phyloP scores from a whole-genome alignment of 2,329 filamentous ascomycete species.

The Colletotrichum eleusines region DNA sequence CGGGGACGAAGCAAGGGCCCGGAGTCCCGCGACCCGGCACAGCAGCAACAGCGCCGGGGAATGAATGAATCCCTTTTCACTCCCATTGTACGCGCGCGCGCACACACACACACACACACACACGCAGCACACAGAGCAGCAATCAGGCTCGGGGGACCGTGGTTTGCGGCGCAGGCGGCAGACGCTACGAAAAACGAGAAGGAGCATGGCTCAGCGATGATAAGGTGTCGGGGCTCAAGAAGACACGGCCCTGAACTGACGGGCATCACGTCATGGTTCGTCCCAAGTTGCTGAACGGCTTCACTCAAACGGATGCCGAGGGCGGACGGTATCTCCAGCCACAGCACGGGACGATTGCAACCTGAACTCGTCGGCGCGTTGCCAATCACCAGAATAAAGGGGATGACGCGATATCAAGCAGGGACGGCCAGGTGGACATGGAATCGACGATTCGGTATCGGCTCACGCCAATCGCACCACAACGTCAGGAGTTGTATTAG shows the following conservation, averaged over 20 bases:
- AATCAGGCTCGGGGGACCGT: no score
- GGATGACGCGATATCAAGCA: background rate
- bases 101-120: no score
- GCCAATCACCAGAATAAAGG: background rate
- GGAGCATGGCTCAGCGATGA: background rate
- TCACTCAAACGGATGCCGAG: background rate
- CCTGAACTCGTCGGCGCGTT: background rate
- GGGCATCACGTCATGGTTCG: background rate
- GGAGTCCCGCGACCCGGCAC: background rate
- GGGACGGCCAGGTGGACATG: background rate
- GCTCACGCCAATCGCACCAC: background rate
- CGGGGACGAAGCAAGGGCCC: background rate
- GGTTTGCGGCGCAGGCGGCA: no score
- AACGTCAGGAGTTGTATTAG: constrained; percentile 4
- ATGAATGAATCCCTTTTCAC: background rate
- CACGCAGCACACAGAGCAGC: background rate
- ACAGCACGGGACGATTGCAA: constrained; percentile 2
- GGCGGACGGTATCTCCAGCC: background rate
- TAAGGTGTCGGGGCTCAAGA: background rate
- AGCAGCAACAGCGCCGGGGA: no score
- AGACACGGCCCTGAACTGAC: background rate
- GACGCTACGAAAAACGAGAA: no score
- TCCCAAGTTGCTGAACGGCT: constrained; percentile 1
- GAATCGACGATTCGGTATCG: background rate
- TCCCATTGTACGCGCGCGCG: background rate